Evolutionary conservation across 2,329 filamentous ascomycete species (phyloP), one percentile per base, ranked within the genome.

Genomic region (Cladophialophora chaetospira): DNA sequence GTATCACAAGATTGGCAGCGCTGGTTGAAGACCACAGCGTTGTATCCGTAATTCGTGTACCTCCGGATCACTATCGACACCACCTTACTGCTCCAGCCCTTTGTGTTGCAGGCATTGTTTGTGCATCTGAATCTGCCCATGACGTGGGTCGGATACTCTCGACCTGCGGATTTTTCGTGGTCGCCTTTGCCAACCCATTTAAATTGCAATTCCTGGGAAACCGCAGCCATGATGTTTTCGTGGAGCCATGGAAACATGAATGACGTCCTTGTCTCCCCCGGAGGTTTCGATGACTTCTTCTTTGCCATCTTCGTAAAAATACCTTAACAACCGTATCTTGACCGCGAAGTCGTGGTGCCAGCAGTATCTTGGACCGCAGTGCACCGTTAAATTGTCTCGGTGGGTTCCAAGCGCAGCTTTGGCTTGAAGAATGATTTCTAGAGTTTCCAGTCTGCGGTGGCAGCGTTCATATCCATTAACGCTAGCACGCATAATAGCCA

Each of bases 1-100:
- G 13, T 25, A 9, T 70, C 62, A 62, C 74, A 77, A 11, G 10
- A 13, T 51, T 68, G 70, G 63, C 73, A 78, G 5, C 70, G 68
- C 63, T 77, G 74, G 60, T 74, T 66, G 61, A 77, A 79, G 40
- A 79, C 74, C 55, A 72, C 65, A 42, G 73, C 75, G 62, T 78
- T 79, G 60, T 79, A 79, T 66, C 63, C 63, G 33, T 63, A 10
- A 13, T 53, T 63, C 3, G 60, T 40, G 63, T 77, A 78, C 63
- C 73, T 67, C 19, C 74, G 70, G 40, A 78, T 76, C 0, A 70
- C 75, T 36, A 77, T 73, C 17, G 75, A 71, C 53, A 77, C 72
- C 60, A 59, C 67, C 56, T 70, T 73, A 68, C 75, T 77, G 15
- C 64, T 61, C 75, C 75, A 77, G 46, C 69, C 72, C 5, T 21